Evolutionary conservation across 2,329 filamentous ascomycete species (phyloP).

Genomic region (Huntiella omanensis): DNA sequence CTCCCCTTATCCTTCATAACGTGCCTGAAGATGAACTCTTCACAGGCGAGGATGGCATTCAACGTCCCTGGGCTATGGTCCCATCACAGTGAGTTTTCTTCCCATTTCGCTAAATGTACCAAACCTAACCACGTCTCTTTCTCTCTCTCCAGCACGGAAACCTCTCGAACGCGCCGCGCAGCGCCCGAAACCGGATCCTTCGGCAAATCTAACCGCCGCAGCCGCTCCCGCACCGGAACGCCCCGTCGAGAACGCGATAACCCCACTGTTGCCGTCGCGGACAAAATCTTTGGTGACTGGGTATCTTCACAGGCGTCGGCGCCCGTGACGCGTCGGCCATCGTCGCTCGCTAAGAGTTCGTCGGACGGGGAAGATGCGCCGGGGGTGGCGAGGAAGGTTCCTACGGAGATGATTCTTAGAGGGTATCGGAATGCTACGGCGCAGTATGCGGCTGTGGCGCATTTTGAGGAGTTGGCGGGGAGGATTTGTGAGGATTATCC

Average conservation of each 20-base stretch:
- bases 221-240: conserved; percentile 41
- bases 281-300: conserved; percentile 42
- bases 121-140: not conserved
- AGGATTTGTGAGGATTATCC: conserved; percentile 86
- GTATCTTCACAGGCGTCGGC: conserved; percentile 26
- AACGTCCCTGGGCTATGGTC: conserved; percentile 47
- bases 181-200: conserved; percentile 46
- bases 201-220: conserved; percentile 46
- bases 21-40: conserved; percentile 51
- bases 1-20: conserved; percentile 48
- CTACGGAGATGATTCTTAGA: conserved; percentile 64
- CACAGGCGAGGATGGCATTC: conserved; percentile 44
- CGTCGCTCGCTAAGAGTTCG: conserved; percentile 10
- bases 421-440: conserved; percentile 49
- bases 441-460: conserved; percentile 74
- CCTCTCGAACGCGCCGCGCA: conserved; percentile 30
- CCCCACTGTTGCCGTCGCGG: conserved; percentile 40
- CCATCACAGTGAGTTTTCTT: conserved; percentile 38
- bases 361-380: conserved; percentile 13
- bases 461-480: conserved; percentile 75
- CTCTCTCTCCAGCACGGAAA: conserved; percentile 27
- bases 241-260: conserved; percentile 37
- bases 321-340: conserved; percentile 9
- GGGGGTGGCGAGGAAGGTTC: conserved; percentile 22
- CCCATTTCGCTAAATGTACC: not conserved